phyloP scores from a whole-genome alignment of 305 asterid genomes.

The Fraxinus platypoda region DNA sequence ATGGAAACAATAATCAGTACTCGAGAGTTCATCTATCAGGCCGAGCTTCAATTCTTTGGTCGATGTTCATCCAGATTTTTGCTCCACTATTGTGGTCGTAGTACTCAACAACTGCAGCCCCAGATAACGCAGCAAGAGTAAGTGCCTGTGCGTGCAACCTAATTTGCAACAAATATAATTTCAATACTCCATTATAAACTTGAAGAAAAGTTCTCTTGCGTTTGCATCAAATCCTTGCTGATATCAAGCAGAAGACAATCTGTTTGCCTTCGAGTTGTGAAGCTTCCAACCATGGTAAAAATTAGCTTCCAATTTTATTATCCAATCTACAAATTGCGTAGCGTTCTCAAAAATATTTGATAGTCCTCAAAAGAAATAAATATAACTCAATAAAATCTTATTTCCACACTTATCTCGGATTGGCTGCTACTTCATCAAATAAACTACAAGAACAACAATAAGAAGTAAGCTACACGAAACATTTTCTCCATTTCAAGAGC shows the following conservation, averaged over 20 bases:
- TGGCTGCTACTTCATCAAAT: background rate
- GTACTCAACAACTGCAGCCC: slow-evolving; percentile 72
- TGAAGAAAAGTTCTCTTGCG: too few species aligned
- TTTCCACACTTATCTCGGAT: background rate
- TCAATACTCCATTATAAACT: background rate
- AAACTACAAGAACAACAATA: background rate
- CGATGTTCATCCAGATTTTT: slow-evolving; percentile 41
- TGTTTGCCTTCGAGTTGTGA: background rate
- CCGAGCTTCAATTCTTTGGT: slow-evolving; percentile 37
- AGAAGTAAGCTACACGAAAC: background rate
- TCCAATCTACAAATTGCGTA: background rate
- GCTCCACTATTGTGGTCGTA: slow-evolving; percentile 75
- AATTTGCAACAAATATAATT: slow-evolving; percentile 21
- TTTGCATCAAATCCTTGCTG: background rate
- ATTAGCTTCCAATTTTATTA: background rate
- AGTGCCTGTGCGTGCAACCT: slow-evolving; percentile 91
- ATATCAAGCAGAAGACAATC: background rate
- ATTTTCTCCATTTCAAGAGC: background rate
- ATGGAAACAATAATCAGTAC: background rate
- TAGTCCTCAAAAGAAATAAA: background rate
- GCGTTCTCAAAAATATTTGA: background rate
- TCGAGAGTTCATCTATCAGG: background rate
- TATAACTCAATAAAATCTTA: background rate
- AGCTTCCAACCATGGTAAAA: background rate
- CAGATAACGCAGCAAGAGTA: slow-evolving; percentile 74